Evolutionary conservation across 148 eudicot genomes (phyloP).

Genomic region (Rhododendron ovatum): DNA sequence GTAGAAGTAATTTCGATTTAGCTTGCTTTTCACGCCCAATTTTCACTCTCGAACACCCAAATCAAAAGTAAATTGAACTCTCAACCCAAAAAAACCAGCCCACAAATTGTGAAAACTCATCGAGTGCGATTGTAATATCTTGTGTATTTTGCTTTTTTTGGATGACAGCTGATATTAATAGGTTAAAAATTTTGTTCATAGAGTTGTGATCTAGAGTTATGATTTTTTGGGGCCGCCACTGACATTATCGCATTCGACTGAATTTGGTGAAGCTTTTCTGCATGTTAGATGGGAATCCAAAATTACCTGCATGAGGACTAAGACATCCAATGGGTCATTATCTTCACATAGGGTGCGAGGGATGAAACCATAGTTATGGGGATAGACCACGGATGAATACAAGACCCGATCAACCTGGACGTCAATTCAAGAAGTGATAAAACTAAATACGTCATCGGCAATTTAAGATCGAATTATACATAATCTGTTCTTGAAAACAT

Average conservation of each 20-base stretch:
- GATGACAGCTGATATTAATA: too few species aligned
- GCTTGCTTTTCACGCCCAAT: too few species aligned
- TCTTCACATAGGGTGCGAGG: constrained; percentile 95
- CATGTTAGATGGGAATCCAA: not conserved
- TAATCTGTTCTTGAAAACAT: not conserved
- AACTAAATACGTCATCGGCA: not conserved
- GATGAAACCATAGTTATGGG: constrained; percentile 97
- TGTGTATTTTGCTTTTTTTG: too few species aligned
- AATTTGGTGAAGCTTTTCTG: not conserved
- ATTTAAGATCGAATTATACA: not conserved
- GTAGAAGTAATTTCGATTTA: too few species aligned
- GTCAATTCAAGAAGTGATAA: not conserved
- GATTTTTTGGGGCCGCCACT: too few species aligned
- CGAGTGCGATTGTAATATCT: too few species aligned
- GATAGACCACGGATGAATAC: constrained; percentile 94
- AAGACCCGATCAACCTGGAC: constrained; percentile 78
- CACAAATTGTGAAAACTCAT: too few species aligned
- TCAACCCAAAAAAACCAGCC: too few species aligned
- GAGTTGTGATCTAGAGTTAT: too few species aligned
- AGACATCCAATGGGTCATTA: constrained; percentile 89
- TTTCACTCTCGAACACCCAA: too few species aligned
- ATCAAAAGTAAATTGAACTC: too few species aligned
- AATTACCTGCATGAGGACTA: constrained; percentile 87
- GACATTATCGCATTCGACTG: not conserved
- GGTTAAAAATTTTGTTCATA: too few species aligned